Evolutionary conservation across 2,329 filamentous ascomycete species (phyloP).

Genomic region (Talaromyces sp.): DNA sequence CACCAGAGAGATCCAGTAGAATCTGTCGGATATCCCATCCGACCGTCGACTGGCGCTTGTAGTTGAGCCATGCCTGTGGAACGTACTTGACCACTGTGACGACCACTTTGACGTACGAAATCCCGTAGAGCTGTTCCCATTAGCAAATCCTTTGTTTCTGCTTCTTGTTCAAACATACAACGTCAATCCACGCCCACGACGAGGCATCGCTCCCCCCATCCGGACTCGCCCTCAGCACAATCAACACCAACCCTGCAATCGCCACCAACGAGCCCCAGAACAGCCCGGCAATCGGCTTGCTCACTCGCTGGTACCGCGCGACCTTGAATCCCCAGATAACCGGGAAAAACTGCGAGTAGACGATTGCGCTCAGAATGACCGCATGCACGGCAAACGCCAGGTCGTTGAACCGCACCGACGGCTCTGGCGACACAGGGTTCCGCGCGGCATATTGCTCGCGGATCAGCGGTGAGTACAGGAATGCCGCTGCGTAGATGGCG

Average conservation of each 20-base stretch:
- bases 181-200: conserved; percentile 60
- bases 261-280: conserved; percentile 60
- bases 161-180: conserved; percentile 39
- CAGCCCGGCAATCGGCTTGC: conserved; percentile 62
- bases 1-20: conserved; percentile 75
- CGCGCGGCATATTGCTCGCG: conserved; percentile 77
- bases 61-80: conserved; percentile 79
- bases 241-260: conserved; percentile 27
- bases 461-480: conserved; percentile 74
- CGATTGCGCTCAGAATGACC: conserved; percentile 63
- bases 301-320: conserved; percentile 48
- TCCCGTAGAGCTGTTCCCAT: conserved; percentile 52
- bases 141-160: not conserved
- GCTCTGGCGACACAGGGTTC: conserved; percentile 65
- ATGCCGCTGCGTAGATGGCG: conserved; percentile 64
- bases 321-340: conserved; percentile 70
- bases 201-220: conserved; percentile 42
- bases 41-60: conserved; percentile 72
- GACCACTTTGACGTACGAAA: conserved; percentile 84
- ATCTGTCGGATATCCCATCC: conserved; percentile 88
- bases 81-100: conserved; percentile 90
- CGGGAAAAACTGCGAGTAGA: conserved; percentile 71
- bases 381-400: conserved; percentile 82
- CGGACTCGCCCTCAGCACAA: conserved; percentile 39
- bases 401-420: conserved; percentile 87